Base-by-base conservation (phyloP, 441 rosid genomes). In the Erysimum pusillum region DNA sequence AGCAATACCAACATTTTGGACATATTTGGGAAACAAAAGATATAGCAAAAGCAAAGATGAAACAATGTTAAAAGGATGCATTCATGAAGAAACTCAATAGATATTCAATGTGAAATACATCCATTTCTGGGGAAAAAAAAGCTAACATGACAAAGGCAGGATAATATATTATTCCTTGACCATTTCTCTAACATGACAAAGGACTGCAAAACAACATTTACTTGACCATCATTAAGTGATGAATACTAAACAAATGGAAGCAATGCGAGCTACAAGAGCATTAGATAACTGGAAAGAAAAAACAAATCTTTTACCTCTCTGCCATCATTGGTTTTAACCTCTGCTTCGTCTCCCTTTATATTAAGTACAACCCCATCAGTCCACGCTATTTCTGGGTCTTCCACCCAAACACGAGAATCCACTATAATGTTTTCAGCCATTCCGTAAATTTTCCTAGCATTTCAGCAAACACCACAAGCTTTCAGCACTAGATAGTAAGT, bases 401-500 rank as follows among this genome's bases (percentile, higher is more conserved):
- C 89, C 74, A 91, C 85, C 99, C 99, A 95, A 61, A 95, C 81
- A 79, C 85, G 93, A 73, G 93, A 81, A 73, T 91, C 96, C 52
- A 84, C 78, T 46, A 75, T 67, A 59, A 95, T 83, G 48, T 82
- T 85, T 58, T 70, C 80, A 11, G 81, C 72, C 80, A 81, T 83
- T 31, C 71, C 85, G 88, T 83, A 87, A 36, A 36, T 22, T 35
- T 63, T 68, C 71, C 74, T 68, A 18, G 2, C 52, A 67, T 32
- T 66, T 73, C 58, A 73, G 42, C 41, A 44, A 60, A 3, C 64
- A 52, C 31, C 38, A 54, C 51, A 63, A 60, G 38, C 38, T 67
- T 75, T 63, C 41, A 63, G 44, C 22, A n/a, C n/a, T n/a, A 1
- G n/a, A 53, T 9, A 3, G 14, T 53, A 52, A 49, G 32, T 45